Base-by-base conservation (phyloP, 805 yeast genomes). In the Dipodascopsis tothii region DNA sequence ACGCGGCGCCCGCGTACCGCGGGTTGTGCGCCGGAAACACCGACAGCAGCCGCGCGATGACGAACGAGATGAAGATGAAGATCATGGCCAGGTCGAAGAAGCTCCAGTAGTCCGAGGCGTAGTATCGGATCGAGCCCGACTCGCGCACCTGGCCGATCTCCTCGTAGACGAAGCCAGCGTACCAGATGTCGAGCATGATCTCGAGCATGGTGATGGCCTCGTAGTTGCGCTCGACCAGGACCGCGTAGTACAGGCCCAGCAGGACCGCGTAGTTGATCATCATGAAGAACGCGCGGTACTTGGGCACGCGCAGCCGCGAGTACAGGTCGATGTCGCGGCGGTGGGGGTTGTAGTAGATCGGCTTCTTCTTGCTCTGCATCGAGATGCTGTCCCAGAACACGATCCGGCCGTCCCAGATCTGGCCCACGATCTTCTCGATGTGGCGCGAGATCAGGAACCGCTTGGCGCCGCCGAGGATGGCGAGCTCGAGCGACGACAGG, bases 121-220 rank as follows among this genome's bases (percentile, higher is more conserved):
- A 60, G 14, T 51, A 53, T 28, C 50, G 49, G 4, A 61, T 37
- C 17, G 56, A 47, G 6, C 60, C 59, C 2, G 64, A 55, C 32
- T 60, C 63, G 3, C 56, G 52, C 17, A 56, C 49, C 49, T 60
- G 70, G 85, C 84, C 81, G 47, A 87, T 61, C 56, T 87, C 96
- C 0, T 95, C 95, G 64, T 85, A 83, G 4, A 86, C 83, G 34
- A 88, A 78, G 0, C 96, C 96, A 2, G 84, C 80, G 0, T 94
- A 88, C 95, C 95, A 87, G 5, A 84, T 66, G 62, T 87, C 95
- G 4, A 87, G 75, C 0, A 55, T 19, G n/a, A 56, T 38, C 39
- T 61, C 65, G 14, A 58, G 45, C 9, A 36, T 21, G 3, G 48
- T 40, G 34, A 50, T 35, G 9, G 40, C 52, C 14, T 43, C 30